Evolutionary conservation across 495 filamentous ascomycete species (phyloP), one percentile per base, ranked within the genome.

Genomic region (Neurospora sp.): DNA sequence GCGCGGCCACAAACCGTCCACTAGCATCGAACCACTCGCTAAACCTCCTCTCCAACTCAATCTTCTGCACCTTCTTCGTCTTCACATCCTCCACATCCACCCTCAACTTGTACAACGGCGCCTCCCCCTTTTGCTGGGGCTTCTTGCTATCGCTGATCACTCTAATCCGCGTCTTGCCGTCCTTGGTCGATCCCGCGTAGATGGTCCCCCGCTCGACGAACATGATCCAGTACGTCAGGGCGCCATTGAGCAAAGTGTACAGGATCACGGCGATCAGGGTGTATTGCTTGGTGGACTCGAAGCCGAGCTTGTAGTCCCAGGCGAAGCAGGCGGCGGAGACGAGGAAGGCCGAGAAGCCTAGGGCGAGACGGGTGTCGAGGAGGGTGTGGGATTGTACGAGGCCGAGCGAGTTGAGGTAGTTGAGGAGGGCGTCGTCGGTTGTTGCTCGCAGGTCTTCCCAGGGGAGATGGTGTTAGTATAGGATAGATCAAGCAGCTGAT

Each of bases 371-470:
- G 59, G 96, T 86, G 79, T 98, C 93, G 76, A 89, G 88, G 65
- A 94, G 90, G 73, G 79, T 85, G 86, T 99, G 90, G 76, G 91
- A 89, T 80, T 94, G 94, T 37, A 81, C 86, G 87, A 96, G 98
- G 73, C 89, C 86, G 48, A 98, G 31, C 31, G 31, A 35, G 81
- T 89, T 93, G 69, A 98, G 89, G 83, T 98, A 98, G 82, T 94
- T 92, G n/a, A 91, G 88, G 68, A 99, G 89, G 71, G 94, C 93
- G 79, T 99, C 96, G 85, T 99, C 96, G 78, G 91, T 92, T 22
- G 94, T 96, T 80, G 96, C 97, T 83, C 98, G 98, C 72, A 99
- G 91, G 80, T 97, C 96, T 97, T 35, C 31, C 5, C 31, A 72
- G 69, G 42, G 40, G 65, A 12, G 68, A 35, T 45, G 72, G 68